Percentiles rank a stretch among this genome's conserved stretches.
Conservation (phyloP, 2,329 filamentous ascomycete genomes). For the Fusarium nematophilum region DNA sequence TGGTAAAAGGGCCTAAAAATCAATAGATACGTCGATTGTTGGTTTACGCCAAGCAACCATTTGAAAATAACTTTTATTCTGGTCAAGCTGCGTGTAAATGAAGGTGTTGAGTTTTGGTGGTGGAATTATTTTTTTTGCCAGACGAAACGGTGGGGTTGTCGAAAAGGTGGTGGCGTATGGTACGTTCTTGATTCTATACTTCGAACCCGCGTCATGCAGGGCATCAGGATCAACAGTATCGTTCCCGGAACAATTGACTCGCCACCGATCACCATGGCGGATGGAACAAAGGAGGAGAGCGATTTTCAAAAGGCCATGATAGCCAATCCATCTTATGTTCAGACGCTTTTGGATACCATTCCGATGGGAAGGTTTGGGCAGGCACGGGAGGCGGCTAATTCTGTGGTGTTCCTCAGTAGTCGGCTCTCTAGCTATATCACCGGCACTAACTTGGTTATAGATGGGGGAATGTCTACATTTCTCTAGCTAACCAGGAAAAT, state of each 20-base stretch:
- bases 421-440: slow-evolving; percentile 33
- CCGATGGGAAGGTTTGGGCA: slow-evolving; percentile 27
- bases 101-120: too few species aligned
- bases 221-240: slow-evolving; percentile 40
- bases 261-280: slow-evolving; percentile 16
- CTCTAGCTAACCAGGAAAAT: too few species aligned
- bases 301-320: slow-evolving; percentile 15
- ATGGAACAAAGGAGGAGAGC: slow-evolving; percentile 39
- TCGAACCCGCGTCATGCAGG: too few species aligned
- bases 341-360: slow-evolving; percentile 16
- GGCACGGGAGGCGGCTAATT: slow-evolving; percentile 39
- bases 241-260: slow-evolving; percentile 37
- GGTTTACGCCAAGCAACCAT: too few species aligned
- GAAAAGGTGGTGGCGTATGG: too few species aligned
- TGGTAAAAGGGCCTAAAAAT: too few species aligned
- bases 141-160: too few species aligned
- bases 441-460: slow-evolving; percentile 37
- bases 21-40: too few species aligned
- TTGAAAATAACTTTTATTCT: too few species aligned
- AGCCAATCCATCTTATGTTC: slow-evolving; percentile 15
- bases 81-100: too few species aligned
- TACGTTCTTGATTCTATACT: too few species aligned
- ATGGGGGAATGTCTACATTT: slow-evolving; percentile 32
- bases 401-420: slow-evolving; percentile 39
- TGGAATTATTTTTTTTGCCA: too few species aligned